Evolutionary conservation across 2,329 filamentous ascomycete species (phyloP), one percentile per base, ranked within the genome.

Genomic region (Coniochaeta prunicola): DNA sequence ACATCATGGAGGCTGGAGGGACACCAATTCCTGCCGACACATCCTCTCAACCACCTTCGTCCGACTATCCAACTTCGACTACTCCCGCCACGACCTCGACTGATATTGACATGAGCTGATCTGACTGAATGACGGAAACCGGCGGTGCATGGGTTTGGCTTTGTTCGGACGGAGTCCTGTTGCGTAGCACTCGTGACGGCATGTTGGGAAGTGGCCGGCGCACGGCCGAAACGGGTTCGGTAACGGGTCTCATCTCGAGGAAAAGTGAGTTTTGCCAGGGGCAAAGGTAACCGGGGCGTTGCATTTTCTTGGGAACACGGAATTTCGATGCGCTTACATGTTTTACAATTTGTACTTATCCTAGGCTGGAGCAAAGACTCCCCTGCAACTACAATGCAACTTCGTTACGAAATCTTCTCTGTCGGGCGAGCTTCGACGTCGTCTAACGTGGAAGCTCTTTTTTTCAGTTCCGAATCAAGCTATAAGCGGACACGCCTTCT

Each of bases 1-100:
- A 79, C 58, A 77, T 77, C 10, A 76, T 86, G 65, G 69, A 71
- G 55, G 79, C 80, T 9, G 73, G 77, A 12, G 76, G 76, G 63
- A 77, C 77, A 5, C 75, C 80, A 4, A 70, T 68, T 56, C 66
- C 70, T 17, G 48, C 65, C 33, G 62, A 71, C 61, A 68, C 63
- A n/a, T n/a, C n/a, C n/a, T n/a, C n/a, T 53, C 55, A 59, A 56
- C 55, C 7, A 17, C 48, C 5, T 34, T 21, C 33, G 15, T 21
- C 21, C 53, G 53, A 55, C n/a, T 55, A 34, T n/a, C 19, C 56
- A 24, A 26, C 57, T 3, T 53, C 60, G 21, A 60, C 61, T 30
- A 59, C 59, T 42, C 28, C 57, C 17, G n/a, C 34, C 12, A 36
- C 59, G 24, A 30, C 59, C 42, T 57, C 59, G 57, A 53, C 65